Evolutionary conservation across 2,329 filamentous ascomycete species (phyloP).

Genomic region (Cordyceps militaris): DNA sequence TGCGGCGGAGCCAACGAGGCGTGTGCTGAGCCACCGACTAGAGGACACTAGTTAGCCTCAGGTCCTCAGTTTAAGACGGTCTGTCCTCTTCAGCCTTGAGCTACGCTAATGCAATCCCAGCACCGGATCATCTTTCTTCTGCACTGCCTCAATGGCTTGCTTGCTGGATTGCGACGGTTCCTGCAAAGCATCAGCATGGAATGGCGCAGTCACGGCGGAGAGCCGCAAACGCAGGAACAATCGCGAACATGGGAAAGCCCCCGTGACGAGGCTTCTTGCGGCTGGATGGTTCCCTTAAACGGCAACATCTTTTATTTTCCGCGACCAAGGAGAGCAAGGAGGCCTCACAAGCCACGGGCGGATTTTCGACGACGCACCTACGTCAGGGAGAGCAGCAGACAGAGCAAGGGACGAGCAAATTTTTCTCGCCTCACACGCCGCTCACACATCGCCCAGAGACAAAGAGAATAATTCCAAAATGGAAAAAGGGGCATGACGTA

Average conservation of each 20-base stretch:
- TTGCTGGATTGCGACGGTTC: not conserved
- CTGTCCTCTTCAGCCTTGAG: not conserved
- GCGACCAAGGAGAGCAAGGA: not conserved
- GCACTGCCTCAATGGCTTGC: slow-evolving; percentile 3
- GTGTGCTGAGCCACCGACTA: slow-evolving; percentile 1
- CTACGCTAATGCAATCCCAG: not conserved
- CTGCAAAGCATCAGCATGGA: slow-evolving; percentile 1
- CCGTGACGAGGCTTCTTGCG: not conserved
- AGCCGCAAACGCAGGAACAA: slow-evolving; percentile 6
- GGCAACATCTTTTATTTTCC: not conserved
- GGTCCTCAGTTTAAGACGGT: not conserved
- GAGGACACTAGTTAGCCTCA: slow-evolving; percentile 7
- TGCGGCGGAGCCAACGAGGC: slow-evolving; percentile 3
- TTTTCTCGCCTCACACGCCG: not conserved
- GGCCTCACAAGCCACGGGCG: slow-evolving; percentile 5
- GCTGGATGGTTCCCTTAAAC: not conserved
- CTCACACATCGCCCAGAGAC: not conserved
- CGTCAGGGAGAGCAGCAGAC: not conserved
- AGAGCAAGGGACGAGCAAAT: not conserved
- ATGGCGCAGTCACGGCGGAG: not conserved
- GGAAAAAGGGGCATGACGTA: slow-evolving; percentile 8
- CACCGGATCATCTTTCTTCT: not conserved
- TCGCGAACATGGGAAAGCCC: not conserved
- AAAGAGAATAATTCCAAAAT: not conserved
- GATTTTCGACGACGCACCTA: not conserved